phyloP scores from a whole-genome alignment of 2,329 filamentous ascomycete genomes.

The Parasarocladium wereldwijsianum region DNA sequence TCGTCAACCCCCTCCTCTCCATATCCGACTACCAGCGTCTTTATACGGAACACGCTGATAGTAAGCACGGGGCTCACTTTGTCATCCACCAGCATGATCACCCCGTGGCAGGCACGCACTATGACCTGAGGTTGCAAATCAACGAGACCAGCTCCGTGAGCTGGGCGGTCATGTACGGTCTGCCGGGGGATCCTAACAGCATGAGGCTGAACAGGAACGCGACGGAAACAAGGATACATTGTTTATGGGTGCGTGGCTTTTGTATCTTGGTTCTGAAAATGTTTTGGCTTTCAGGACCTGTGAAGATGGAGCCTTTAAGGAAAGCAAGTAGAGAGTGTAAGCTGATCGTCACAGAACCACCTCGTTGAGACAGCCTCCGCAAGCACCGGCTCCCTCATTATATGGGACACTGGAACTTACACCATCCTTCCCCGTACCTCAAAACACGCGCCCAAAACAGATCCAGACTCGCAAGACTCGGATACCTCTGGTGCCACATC shows the following conservation, averaged over 20 bases:
- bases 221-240: constrained; percentile 47
- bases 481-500: constrained; percentile 9
- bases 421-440: constrained; percentile 29
- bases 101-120: constrained; percentile 51
- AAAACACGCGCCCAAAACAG: constrained; percentile 16
- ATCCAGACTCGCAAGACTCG: constrained; percentile 16
- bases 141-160: constrained; percentile 51
- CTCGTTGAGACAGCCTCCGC: constrained; percentile 42
- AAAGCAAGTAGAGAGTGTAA: not conserved
- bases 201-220: constrained; percentile 40
- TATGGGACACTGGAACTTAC: constrained; percentile 50
- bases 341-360: constrained; percentile 46
- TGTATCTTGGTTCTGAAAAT: no score
- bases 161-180: constrained; percentile 50
- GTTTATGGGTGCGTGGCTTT: constrained; percentile 33
- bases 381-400: constrained; percentile 40
- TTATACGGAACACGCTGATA: constrained; percentile 19
- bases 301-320: no score
- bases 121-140: constrained; percentile 57
- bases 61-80: constrained; percentile 35
- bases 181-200: constrained; percentile 43
- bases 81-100: constrained; percentile 63
- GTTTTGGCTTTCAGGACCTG: no score
- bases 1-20: constrained; percentile 16
- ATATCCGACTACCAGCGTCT: constrained; percentile 20